Percentiles rank a stretch among this genome's conserved stretches.
These are phyloP conservation scores for Populus deltoides DNA, from an alignment of 345 rosid genomes.

Conservation along the genomic window DNA sequence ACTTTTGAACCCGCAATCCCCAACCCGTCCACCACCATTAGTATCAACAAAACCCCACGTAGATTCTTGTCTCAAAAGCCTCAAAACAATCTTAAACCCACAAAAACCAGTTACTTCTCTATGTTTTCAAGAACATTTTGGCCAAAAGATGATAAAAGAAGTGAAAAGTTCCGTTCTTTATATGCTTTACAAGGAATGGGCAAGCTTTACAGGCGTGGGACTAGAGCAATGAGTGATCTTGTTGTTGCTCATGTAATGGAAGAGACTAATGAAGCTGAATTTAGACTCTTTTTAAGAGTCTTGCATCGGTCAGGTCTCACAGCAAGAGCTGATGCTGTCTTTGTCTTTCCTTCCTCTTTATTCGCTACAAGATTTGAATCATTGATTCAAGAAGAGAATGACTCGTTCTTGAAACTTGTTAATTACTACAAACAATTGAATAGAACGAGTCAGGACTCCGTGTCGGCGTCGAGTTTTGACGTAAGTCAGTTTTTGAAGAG, in stretches of 20 bases:
- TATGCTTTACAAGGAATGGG: constrained; percentile 74
- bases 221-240: constrained; percentile 53
- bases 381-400: constrained; percentile 60
- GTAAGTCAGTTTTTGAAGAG: constrained; percentile 33
- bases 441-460: constrained; percentile 26
- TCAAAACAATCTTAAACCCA: neutral
- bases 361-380: constrained; percentile 27
- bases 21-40: constrained; percentile 6
- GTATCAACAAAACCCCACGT: constrained; percentile 11
- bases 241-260: constrained; percentile 62
- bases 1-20: constrained; percentile 64
- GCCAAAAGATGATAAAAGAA: neutral
- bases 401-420: constrained; percentile 60
- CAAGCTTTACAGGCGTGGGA: constrained; percentile 52
- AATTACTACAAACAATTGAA: constrained; percentile 23
- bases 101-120: neutral
- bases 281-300: constrained; percentile 59
- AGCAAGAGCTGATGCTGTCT: constrained; percentile 58
- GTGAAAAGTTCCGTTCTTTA: neutral
- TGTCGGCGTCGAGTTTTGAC: constrained; percentile 38
- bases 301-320: constrained; percentile 67
- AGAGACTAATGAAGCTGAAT: constrained; percentile 45
- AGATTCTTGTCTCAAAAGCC: constrained; percentile 16
- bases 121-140: constrained; percentile 4
- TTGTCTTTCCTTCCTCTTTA: constrained; percentile 44